Percentiles rank a stretch among this genome's conserved stretches.
These are phyloP conservation scores for Chamaecyparis obtusa DNA, from an alignment of 75 land plant species.

Conservation along the genomic window DNA sequence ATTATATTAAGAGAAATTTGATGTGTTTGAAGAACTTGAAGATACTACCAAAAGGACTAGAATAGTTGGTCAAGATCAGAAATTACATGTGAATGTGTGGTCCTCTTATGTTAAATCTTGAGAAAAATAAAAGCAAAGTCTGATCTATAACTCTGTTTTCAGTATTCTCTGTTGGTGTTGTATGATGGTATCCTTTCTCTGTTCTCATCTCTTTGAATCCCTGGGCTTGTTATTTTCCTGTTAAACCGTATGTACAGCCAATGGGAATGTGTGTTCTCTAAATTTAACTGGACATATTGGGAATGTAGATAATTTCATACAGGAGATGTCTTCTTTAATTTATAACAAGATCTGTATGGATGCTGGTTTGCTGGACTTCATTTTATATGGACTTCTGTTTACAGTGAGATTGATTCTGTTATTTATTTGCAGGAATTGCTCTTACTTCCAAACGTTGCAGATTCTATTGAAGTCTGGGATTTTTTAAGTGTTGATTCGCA, in stretches of 20 bases:
- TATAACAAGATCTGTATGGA: neutral
- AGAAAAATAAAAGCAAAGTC: neutral
- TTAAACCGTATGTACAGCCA: neutral
- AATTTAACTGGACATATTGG: neutral
- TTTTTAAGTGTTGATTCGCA: constrained; percentile 95
- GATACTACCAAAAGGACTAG: neutral
- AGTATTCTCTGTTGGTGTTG: neutral
- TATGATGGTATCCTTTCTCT: neutral
- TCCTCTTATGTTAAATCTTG: neutral
- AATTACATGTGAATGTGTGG: neutral
- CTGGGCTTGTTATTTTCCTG: neutral
- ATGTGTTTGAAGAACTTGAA: neutral
- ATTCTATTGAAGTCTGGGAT: constrained; percentile 98
- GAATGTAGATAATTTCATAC: neutral
- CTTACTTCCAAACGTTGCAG: constrained; percentile 74
- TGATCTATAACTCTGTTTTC: neutral
- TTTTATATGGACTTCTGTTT: neutral
- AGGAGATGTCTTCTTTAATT: neutral
- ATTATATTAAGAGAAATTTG: neutral
- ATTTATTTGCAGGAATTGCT: constrained; percentile 58
- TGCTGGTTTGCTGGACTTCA: neutral
- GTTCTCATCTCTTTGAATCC: neutral
- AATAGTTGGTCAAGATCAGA: neutral
- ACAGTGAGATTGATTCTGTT: neutral
- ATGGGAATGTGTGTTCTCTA: neutral